phyloP scores from a whole-genome alignment of 306 rosid genomes.

The Carpinus viminea region DNA sequence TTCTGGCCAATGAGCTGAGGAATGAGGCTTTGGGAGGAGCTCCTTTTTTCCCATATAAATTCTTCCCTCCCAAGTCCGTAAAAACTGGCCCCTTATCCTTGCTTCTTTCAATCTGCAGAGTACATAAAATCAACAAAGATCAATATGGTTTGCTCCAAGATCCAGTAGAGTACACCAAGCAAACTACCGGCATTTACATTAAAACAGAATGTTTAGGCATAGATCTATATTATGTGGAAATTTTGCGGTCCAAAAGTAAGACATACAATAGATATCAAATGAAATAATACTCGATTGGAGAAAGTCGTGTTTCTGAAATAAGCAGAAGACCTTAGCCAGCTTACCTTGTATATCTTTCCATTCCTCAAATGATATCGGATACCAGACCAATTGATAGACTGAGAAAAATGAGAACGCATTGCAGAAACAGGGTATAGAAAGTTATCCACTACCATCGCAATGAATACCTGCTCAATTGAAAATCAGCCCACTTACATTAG shows the following conservation, averaged over 20 bases:
- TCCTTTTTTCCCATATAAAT: conserved; percentile 74
- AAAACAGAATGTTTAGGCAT: background rate
- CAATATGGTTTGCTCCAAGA: background rate
- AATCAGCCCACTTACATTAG: conserved; percentile 24
- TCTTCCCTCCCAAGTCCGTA: conserved; percentile 91
- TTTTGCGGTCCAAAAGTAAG: background rate
- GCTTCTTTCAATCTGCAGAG: conserved; percentile 86
- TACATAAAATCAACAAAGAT: conserved; percentile 1
- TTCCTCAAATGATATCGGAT: conserved; percentile 78
- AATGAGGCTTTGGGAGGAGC: conserved; percentile 58
- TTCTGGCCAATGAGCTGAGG: conserved; percentile 65
- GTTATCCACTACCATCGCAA: conserved; percentile 92
- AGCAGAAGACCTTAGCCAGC: conserved; percentile 23
- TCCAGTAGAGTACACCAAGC: background rate
- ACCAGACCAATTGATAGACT: conserved; percentile 97
- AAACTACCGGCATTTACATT: background rate
- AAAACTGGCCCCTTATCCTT: conserved; percentile 66
- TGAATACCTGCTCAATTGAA: conserved; percentile 68
- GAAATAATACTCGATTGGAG: conserved; percentile 3
- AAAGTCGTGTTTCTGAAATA: conserved; percentile 13
- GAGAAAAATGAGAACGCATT: conserved; percentile 82
- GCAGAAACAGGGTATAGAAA: conserved; percentile 88
- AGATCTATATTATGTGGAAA: background rate
- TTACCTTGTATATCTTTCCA: conserved; percentile 85
- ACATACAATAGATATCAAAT: background rate